Conservation (phyloP, 805 yeast species). For the Candida tibetensis region DNA sequence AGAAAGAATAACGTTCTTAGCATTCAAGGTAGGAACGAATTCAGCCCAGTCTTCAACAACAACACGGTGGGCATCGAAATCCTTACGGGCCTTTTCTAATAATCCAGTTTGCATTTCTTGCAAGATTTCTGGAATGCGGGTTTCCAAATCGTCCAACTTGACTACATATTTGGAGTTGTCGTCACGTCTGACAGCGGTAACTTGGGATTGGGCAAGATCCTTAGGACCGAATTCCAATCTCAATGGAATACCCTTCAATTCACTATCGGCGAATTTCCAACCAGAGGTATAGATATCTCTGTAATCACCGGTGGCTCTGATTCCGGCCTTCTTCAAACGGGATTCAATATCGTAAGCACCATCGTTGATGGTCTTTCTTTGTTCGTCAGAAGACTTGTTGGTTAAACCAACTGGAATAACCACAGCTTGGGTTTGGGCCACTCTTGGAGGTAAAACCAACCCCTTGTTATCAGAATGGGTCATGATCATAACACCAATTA, state of each 20-base stretch:
- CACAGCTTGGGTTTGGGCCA: constrained; percentile 87
- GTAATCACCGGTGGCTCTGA: constrained; percentile 82
- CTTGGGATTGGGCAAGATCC: constrained; percentile 78
- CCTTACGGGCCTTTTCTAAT: constrained; percentile 73
- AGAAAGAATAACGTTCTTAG: constrained; percentile 83
- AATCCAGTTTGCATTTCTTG: constrained; percentile 78
- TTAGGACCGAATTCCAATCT: constrained; percentile 96
- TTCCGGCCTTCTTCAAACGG: constrained; percentile 54
- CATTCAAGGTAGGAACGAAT: constrained; percentile 88
- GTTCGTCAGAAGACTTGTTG: constrained; percentile 75
- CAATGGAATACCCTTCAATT: constrained; percentile 91
- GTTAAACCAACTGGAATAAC: constrained; percentile 95
- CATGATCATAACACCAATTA: constrained; percentile 99
- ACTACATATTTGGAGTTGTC: constrained; percentile 73
- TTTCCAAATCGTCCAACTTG: constrained; percentile 60
- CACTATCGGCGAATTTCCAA: constrained; percentile 98
- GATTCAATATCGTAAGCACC: constrained; percentile 71
- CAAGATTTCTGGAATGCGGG: constrained; percentile 68
- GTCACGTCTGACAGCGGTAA: constrained; percentile 91
- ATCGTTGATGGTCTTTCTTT: constrained; percentile 62
- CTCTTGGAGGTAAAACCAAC: constrained; percentile 95
- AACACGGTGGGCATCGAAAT: constrained; percentile 81
- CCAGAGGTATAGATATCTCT: constrained; percentile 96
- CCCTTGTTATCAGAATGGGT: constrained; percentile 98
- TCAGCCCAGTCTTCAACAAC: constrained; percentile 82